phyloP scores from a whole-genome alignment of 2,329 filamentous ascomycete species.

The Hypoxylon sp. region DNA sequence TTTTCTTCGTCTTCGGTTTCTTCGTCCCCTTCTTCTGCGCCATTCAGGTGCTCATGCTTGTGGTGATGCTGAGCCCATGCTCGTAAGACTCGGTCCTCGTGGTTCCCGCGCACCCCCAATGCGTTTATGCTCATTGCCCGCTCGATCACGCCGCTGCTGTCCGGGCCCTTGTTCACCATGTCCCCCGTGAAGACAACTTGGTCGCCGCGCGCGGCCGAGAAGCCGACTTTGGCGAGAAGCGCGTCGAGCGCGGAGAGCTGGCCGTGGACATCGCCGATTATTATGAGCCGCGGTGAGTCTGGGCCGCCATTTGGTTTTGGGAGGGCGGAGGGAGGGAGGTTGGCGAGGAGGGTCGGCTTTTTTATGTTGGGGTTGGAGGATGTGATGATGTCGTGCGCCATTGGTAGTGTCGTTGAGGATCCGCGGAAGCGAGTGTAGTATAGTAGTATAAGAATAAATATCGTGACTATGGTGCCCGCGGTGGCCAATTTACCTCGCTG shows the following conservation, averaged over 20 bases:
- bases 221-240: conserved; percentile 74
- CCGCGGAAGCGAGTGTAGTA: conserved; percentile 22
- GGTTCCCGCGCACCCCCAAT: conserved; percentile 89
- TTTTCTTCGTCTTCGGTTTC: conserved; percentile 60
- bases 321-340: conserved; percentile 31
- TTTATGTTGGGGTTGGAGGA: conserved; percentile 11
- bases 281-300: conserved; percentile 74
- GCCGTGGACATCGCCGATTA: conserved; percentile 95
- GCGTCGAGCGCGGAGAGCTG: conserved; percentile 77
- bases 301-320: conserved; percentile 24
- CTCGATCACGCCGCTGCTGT: conserved; percentile 83
- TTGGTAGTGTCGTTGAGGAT: not conserved
- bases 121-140: conserved; percentile 81
- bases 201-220: conserved; percentile 75
- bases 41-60: conserved; percentile 48
- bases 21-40: conserved; percentile 54
- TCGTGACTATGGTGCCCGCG: conserved; percentile 25
- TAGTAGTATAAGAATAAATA: conserved; percentile 15
- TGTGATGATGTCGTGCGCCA: conserved; percentile 7
- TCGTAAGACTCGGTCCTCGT: conserved; percentile 89
- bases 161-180: conserved; percentile 87
- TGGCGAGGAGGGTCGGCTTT: conserved; percentile 29
- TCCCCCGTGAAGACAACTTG: conserved; percentile 85
- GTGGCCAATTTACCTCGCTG: conserved; percentile 39
- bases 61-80: conserved; percentile 61